Base-by-base conservation (phyloP, 1,139 yeast genomes). In the Debaryomycetaceae sp. region DNA sequence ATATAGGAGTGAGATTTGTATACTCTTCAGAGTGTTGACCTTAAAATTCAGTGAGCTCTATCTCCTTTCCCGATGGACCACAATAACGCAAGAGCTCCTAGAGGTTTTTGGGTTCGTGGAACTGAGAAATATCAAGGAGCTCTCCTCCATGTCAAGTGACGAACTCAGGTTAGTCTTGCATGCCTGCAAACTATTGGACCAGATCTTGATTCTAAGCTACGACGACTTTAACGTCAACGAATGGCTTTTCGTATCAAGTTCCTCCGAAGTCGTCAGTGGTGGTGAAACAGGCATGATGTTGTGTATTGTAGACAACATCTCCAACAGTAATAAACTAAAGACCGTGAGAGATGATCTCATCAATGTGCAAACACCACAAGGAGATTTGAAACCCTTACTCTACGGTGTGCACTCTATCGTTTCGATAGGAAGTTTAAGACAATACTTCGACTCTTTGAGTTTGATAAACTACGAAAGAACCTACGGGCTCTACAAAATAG, bases 171-270 rank as follows among this genome's bases (percentile, higher is more conserved):
- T 75, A 26, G 51, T 78, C 1, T 64, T 84, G 30, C 75, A 77
- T 41, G 85, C 83, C 0, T 83, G 89, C 53, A 91, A 89, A 58
- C 67, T 92, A 17, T 66, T 92, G 35, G 98, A 92, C 57, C 74
- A 85, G 33, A 58, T 89, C 18, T 59, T 91, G 17, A 67, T 85
- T 7, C 53, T 88, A 39, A 78, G 81, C 31, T 73, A 73, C 39
- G 97, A 89, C 54, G 96, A 88, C 40, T 91, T 92, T 60, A 83
- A 82, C 52, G 61, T 85, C 49, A 73, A 78, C 49, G 92, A 87
- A 52, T 92, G 98, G 98, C 67, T 91, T 1, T 92, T 88, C 58
- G 76, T 91, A 11, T 75, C 83, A 28, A 87, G 85, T 49, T 81
- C 78, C 17, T 75, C 83, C 30, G 89, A 84, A 47, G 81, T 87